phyloP scores from a whole-genome alignment of 2,329 filamentous ascomycete genomes.

The Fusarium fracticaudum region DNA sequence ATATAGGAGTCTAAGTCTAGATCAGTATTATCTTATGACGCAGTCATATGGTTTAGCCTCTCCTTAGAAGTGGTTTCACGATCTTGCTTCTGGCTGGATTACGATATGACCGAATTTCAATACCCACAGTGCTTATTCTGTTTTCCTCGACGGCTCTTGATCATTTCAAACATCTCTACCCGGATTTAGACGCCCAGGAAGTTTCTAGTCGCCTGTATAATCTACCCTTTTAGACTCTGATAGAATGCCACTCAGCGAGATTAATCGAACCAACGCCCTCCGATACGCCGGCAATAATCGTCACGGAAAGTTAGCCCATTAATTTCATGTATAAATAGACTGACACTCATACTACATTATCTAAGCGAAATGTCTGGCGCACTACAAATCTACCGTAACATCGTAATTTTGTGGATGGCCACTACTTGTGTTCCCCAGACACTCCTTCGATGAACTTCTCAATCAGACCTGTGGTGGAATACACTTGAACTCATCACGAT shows the following conservation, averaged over 20 bases:
- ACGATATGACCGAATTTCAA: background rate
- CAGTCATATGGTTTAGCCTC: background rate
- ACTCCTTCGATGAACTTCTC: background rate
- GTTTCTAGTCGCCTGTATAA: background rate
- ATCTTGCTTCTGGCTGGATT: background rate
- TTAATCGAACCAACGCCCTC: background rate
- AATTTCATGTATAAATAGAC: background rate
- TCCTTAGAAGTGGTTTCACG: background rate
- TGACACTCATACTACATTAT: background rate
- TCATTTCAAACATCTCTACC: background rate
- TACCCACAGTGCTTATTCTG: background rate
- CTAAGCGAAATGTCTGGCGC: background rate
- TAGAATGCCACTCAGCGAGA: background rate
- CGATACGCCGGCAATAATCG: background rate
- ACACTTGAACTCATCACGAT: too few relatives aligned
- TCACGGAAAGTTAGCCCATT: background rate
- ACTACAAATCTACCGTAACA: background rate
- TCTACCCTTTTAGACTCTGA: background rate
- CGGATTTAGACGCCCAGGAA: background rate
- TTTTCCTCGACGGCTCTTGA: accelerated
- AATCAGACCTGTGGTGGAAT: too few relatives aligned
- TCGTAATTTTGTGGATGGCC: background rate
- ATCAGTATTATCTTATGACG: too few relatives aligned
- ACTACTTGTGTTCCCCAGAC: background rate
- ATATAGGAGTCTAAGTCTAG: accelerated